Base-by-base conservation (phyloP, 2,329 filamentous ascomycete species). In the Cladosporium austrohemisphaericum region DNA sequence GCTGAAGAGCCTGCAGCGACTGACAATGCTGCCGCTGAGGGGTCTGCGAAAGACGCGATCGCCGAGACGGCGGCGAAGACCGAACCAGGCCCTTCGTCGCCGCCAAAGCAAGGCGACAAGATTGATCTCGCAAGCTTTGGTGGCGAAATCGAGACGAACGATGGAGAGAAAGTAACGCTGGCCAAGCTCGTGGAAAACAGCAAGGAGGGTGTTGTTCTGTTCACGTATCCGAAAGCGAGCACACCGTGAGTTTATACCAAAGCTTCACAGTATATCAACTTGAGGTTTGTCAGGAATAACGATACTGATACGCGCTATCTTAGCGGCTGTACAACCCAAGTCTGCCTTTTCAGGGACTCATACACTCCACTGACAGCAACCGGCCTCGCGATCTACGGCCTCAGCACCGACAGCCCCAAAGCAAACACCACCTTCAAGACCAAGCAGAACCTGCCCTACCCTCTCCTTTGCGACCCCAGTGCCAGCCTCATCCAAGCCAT, bases 171-270 rank as follows among this genome's bases (percentile, higher is more conserved):
- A 72, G 90, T 86, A 5, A 89, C 83, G 1, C 74, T 98, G 52
- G 85, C 88, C 72, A 76, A 83, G 60, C 81, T 98, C 19, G 79
- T 96, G 41, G 85, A 89, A 44, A 80, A 86, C 64, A 95, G 90
- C 78, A 84, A 88, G 71, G 77, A 80, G 28, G 93, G 92, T 20
- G 86, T 97, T 35, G 88, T 95, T 26, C 74, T 97, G 23, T 96
- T 98, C 69, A 96, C 91, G 25, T 97, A 97, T 66, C 93, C 93
- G 52, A 94, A 87, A 72, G 93, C 93, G 10, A 93, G 86, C 22
- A 98, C 93, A 18, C 88, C 89, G 29, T 45, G 35, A 23, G 41
- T 8, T 14, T 19, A n/a, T n/a, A n/a, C n/a, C n/a, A n/a, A n/a
- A n/a, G n/a, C n/a, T n/a, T n/a, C n/a, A n/a, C n/a, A n/a, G n/a